These are phyloP conservation scores for Hawksworthiomyces lignivorus DNA, from an alignment of 2,329 filamentous ascomycete species.

Conservation along the genomic window DNA sequence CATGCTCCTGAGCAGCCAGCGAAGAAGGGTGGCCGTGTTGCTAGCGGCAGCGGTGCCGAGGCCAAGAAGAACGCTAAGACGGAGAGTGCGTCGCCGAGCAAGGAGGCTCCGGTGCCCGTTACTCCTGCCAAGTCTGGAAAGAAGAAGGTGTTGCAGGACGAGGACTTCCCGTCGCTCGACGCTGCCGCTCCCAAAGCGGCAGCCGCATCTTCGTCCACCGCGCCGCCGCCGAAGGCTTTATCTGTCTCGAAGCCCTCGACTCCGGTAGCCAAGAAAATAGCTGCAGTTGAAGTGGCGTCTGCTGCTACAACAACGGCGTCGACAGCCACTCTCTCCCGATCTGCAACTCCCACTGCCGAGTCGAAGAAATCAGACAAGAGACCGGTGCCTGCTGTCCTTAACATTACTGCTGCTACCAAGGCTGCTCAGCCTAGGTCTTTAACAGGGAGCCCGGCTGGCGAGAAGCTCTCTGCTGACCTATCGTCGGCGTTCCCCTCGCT, in stretches of 20 bases:
- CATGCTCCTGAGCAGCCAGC: too few relatives aligned
- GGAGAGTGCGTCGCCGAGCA: constrained; percentile 26
- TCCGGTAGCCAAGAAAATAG: constrained; percentile 28
- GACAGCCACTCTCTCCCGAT: constrained; percentile 6
- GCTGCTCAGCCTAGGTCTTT: constrained; percentile 21
- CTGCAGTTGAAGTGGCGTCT: constrained; percentile 11
- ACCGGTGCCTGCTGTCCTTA: constrained; percentile 34
- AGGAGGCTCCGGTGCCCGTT: constrained; percentile 21
- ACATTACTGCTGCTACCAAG: constrained; percentile 43
- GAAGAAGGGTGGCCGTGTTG: constrained; percentile 1
- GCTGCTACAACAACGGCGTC: constrained; percentile 18
- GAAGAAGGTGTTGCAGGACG: constrained; percentile 41
- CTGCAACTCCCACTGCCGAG: background rate
- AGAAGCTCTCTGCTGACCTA: constrained; percentile 26
- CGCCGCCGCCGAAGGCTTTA: constrained; percentile 12
- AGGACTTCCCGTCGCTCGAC: constrained; percentile 56
- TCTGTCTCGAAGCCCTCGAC: constrained; percentile 25
- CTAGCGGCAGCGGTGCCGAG: background rate
- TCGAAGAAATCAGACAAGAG: constrained; percentile 25
- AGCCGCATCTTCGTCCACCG: constrained; percentile 18
- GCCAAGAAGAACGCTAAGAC: background rate
- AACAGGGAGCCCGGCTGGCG: constrained; percentile 24
- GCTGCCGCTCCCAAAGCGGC: constrained; percentile 32
- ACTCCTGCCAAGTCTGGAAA: constrained; percentile 14
- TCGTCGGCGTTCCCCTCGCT: constrained; percentile 43